Evolutionary conservation across 2,329 filamentous ascomycete species (phyloP), one percentile per base, ranked within the genome.

Genomic region (Penicillium corylophilum): DNA sequence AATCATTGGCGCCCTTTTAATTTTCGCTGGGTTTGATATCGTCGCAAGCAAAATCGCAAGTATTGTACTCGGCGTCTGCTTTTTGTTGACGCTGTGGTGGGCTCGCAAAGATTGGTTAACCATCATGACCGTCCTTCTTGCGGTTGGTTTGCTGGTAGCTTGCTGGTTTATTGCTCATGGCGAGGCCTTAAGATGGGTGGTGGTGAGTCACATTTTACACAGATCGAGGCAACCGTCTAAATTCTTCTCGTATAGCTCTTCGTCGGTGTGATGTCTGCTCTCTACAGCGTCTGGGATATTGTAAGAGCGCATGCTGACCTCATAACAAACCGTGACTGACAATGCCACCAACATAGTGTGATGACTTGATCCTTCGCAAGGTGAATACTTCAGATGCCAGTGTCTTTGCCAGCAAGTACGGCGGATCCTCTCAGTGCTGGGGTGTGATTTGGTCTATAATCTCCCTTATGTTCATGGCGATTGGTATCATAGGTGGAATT

Each of bases 271-370:
- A 91, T 92, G 88, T 88, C 84, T 6, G 86, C 84, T 2, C 79
- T 92, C 1, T 92, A 92, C 71, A 89, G 85, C 58, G 87, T 89
- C 5, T 92, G 88, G 88, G 88, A 92, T 75, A 92, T 92, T 60
- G 79, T 81, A 64, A 72, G 79, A 66, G 50, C 24, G 18, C 20
- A 20, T n/a, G n/a, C 29, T 13, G 9, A 2, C 10, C 12, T 9
- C 4, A 5, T 36, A 3, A 9, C n/a, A 10, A 36, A 12, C 2
- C 29, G 12, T 4, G 18, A 16, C 31, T 44, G 12, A 40, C 20
- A 24, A 20, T 6, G 4, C 5, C 8, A 33, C 16, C 7, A 7
- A 36, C 8, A 8, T 40, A 82, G 79, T 91, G 87, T 70, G 88
- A 93, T 65, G 88, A 93, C 61, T 76, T 92, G 28, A 90, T 93